phyloP scores from a whole-genome alignment of 2,329 filamentous ascomycete genomes.

The Cladosporium sp. region DNA sequence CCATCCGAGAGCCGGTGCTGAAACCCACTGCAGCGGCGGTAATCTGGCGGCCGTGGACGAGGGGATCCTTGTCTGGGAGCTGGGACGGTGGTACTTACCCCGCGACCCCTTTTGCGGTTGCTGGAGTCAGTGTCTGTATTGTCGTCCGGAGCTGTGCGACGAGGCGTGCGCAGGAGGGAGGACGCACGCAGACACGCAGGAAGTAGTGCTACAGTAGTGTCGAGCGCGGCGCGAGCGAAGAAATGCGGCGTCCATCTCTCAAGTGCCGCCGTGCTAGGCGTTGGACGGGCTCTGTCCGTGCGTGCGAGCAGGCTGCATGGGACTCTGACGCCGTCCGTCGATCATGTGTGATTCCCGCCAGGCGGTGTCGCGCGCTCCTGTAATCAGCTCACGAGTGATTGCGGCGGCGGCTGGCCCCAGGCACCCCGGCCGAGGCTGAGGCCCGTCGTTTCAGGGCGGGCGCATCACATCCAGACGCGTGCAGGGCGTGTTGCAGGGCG shows the following conservation, averaged over 20 bases:
- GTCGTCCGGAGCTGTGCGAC: not conserved
- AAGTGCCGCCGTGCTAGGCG: conserved; percentile 6
- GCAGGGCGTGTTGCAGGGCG: not conserved
- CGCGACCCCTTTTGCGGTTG: not conserved
- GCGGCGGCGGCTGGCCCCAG: too few species aligned
- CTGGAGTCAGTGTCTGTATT: not conserved
- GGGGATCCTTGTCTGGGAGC: not conserved
- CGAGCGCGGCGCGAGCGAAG: not conserved
- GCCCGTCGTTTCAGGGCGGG: not conserved
- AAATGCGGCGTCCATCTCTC: not conserved
- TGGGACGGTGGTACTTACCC: not conserved
- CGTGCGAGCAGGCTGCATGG: conserved; percentile 4
- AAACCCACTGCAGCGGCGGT: conserved; percentile 1
- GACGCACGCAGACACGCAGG: not conserved
- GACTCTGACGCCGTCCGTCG: conserved; percentile 6
- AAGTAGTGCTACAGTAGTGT: conserved; percentile 1
- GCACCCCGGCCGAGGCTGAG: too few species aligned
- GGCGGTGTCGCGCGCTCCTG: conserved; percentile 10
- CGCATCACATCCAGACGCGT: too few species aligned
- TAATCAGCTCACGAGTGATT: not conserved
- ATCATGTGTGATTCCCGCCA: conserved; percentile 7
- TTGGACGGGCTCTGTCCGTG: conserved; percentile 4
- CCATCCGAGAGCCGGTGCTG: not conserved
- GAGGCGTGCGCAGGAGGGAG: not conserved
- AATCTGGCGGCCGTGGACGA: not conserved